phyloP scores from a whole-genome alignment of 495 filamentous ascomycete species.

The Cercophora scortea region DNA sequence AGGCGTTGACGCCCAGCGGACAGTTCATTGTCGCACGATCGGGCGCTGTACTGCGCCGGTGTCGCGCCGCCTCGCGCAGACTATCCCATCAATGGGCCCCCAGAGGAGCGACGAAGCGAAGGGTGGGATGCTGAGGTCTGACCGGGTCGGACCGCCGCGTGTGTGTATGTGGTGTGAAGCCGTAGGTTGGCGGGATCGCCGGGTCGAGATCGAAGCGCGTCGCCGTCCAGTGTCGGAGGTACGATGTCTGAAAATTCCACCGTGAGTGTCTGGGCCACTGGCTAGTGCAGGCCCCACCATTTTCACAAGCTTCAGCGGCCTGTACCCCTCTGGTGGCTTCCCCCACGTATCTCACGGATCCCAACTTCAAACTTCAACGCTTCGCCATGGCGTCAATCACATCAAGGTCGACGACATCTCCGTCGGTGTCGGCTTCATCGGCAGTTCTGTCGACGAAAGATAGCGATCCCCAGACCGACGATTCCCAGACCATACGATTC shows the following conservation, averaged over 20 bases:
- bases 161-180: too few relatives aligned
- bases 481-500: too few relatives aligned
- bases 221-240: too few relatives aligned
- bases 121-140: too few relatives aligned
- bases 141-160: too few relatives aligned
- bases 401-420: neutral
- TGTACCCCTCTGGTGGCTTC: slow-evolving; percentile 2
- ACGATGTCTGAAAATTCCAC: neutral
- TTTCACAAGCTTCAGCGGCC: neutral
- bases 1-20: slow-evolving; percentile 23
- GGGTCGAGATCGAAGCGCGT: too few relatives aligned
- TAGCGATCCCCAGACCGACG: neutral
- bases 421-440: slow-evolving; percentile 1
- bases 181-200: too few relatives aligned
- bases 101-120: neutral
- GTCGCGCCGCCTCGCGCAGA: slow-evolving; percentile 18
- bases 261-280: neutral
- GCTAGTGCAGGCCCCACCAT: neutral
- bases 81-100: slow-evolving; percentile 16
- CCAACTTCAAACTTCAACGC: neutral
- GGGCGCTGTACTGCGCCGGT: slow-evolving; percentile 4
- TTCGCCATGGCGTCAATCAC: neutral
- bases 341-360: slow-evolving; percentile 1
- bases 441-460: neutral
- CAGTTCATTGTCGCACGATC: slow-evolving; percentile 18